Conservation (phyloP, 2,329 filamentous ascomycete genomes). For the Didymella keratinophila region DNA sequence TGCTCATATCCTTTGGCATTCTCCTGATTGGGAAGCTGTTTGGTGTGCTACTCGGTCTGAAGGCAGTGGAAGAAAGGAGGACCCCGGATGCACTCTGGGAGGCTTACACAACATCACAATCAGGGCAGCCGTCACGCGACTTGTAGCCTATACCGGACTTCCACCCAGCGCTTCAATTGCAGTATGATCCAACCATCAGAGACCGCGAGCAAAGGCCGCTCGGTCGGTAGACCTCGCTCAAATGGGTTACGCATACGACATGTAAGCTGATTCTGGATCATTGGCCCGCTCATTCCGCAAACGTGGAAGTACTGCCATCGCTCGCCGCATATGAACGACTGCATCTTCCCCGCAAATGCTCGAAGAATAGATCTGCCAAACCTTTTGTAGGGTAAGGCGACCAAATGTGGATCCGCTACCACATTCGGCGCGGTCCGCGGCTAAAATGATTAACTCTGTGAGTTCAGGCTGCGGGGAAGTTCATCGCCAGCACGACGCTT, state of each 20-base stretch:
- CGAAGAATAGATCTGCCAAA: neutral
- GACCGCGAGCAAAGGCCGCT: constrained; percentile 14
- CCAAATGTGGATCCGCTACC: constrained; percentile 3
- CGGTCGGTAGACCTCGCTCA: neutral
- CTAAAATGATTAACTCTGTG: constrained; percentile 7
- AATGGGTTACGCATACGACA: neutral
- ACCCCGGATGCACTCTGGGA: constrained; percentile 24
- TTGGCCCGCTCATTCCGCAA: neutral
- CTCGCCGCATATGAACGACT: neutral
- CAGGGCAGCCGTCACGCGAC: neutral
- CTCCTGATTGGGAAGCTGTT: constrained; percentile 9
- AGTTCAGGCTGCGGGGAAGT: constrained; percentile 15
- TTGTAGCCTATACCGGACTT: neutral
- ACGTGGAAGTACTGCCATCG: neutral
- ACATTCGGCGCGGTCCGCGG: constrained; percentile 17
- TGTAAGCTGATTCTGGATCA: constrained; percentile 3
- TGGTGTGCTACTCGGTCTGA: constrained; percentile 6
- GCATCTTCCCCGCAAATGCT: constrained; percentile 6
- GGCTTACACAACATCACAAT: constrained; percentile 1
- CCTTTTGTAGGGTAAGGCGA: constrained; percentile 4
- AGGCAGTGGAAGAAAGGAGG: constrained; percentile 16
- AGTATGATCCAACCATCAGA: no score
- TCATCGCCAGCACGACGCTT: neutral
- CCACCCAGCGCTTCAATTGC: no score
- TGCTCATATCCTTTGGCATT: constrained; percentile 9